Conservation (phyloP, 345 rosid species). For the Tarenaya hassleriana region DNA sequence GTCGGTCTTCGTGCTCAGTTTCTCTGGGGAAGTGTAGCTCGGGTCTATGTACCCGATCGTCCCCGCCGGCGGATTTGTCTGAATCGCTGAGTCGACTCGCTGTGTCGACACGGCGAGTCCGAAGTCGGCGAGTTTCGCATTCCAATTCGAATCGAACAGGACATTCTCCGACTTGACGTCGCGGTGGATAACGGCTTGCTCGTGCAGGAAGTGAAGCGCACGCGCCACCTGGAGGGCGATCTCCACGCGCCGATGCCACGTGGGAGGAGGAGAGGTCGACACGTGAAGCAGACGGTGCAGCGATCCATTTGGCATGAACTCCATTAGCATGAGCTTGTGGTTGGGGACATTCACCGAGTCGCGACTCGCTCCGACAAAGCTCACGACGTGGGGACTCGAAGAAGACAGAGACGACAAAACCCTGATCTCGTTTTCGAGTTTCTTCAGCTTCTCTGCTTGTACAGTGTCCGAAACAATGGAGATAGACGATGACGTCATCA, state of each 20-base stretch:
- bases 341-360: conserved; percentile 5
- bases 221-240: conserved; percentile 53
- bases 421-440: conserved; percentile 47
- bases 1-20: conserved; percentile 52
- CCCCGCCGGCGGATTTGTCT: conserved; percentile 43
- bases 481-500: not conserved
- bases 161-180: conserved; percentile 71
- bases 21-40: conserved; percentile 41
- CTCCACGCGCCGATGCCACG: conserved; percentile 54
- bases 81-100: conserved; percentile 31
- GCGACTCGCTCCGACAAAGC: conserved; percentile 36
- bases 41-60: conserved; percentile 82
- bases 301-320: conserved; percentile 71
- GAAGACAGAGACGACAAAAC: conserved; percentile 43
- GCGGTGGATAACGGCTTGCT: conserved; percentile 49
- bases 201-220: conserved; percentile 55
- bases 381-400: conserved; percentile 33
- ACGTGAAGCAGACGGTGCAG: conserved; percentile 52
- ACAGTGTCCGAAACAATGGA: conserved; percentile 8
- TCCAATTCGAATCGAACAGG: conserved; percentile 49
- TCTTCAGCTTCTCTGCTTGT: conserved; percentile 34
- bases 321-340: conserved; percentile 51
- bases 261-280: conserved; percentile 24
- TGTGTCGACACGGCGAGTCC: conserved; percentile 44
- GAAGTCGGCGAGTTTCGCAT: conserved; percentile 53